A percentile compares a stretch with the other conserved stretches of the same genome.
Evolutionary conservation across 345 rosid species (phyloP).

Genomic region (Sapria himalayana): DNA sequence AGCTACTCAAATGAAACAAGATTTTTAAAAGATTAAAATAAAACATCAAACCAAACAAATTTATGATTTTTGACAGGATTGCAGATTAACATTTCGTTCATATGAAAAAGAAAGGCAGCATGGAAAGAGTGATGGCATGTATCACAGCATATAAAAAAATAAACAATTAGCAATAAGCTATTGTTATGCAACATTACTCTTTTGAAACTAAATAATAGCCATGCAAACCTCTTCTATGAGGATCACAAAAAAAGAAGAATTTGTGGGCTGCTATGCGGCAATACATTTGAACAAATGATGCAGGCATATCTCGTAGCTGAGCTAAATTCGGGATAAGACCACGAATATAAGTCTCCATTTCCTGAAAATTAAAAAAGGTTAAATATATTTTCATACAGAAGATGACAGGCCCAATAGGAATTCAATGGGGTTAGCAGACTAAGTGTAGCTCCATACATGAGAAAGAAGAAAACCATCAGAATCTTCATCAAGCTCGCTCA

Average conservation of each 20-base stretch:
- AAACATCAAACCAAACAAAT: no score
- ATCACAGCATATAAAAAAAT: no score
- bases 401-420: slow-evolving; percentile 1
- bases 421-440: slow-evolving; percentile 2
- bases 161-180: no score
- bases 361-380: slow-evolving; percentile 28
- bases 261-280: slow-evolving; percentile 95
- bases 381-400: slow-evolving; percentile 3
- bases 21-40: no score
- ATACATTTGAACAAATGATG: slow-evolving; percentile 62
- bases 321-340: slow-evolving; percentile 96
- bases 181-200: not conserved
- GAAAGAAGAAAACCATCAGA: slow-evolving; percentile 95
- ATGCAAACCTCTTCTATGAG: slow-evolving; percentile 74
- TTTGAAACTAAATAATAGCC: slow-evolving; percentile 2
- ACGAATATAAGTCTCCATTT: slow-evolving; percentile 84
- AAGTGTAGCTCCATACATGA: slow-evolving; percentile 29
- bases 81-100: no score
- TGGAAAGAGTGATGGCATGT: no score
- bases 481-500: slow-evolving; percentile 99
- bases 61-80: no score
- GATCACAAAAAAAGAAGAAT: slow-evolving; percentile 98
- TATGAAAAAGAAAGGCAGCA: no score
- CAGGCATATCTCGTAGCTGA: slow-evolving; percentile 86
- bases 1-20: no score